Evolutionary conservation across 345 rosid genomes (phyloP), one percentile per base, ranked within the genome.

Genomic region (Corchorus capsularis): DNA sequence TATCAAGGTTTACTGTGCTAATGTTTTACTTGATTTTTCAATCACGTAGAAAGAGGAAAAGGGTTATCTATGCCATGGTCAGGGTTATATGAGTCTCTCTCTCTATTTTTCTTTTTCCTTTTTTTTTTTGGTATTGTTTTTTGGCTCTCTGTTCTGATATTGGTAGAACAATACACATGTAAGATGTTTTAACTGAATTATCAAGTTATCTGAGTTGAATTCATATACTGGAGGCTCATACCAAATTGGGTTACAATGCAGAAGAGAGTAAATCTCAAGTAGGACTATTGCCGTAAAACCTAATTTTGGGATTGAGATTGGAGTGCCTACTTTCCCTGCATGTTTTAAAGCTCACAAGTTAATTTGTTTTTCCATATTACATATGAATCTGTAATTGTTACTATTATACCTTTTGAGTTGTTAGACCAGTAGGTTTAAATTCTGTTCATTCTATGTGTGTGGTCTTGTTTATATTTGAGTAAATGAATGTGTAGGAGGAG

Each of bases 1-100:
- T 66, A 94, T 94, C 79, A 90, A 93, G 97, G 98, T 94, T 66
- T 16, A 52, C 54, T 68, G 17, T 69, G 2, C 41, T 77, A 64
- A 65, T 74, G 57, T 34, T 69, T 22, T 66, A 11, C 47, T 32
- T 69, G 49, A 67, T 67, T 54, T 78, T 50, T 12, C 64, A n/a
- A 55, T 75, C 39, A 59, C 32, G 66, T 78, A 56, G 39, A 47
- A 32, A 50, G 75, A 73, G 45, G 32, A 32, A 59, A 54, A 47
- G 2, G 20, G 10, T 67, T 56, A 32, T n/a, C 35, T 49, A 22
- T 57, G 4, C 60, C 45, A 15, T 72, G 63, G 34, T 70, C 53
- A 43, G 37, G 43, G 55, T 63, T 45, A 59, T 66, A 63, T 72
- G 46, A 27, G 27, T 27, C 27, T 27, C 27, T 27, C 27, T 27